Evolutionary conservation across 2,329 filamentous ascomycete genomes (phyloP).

Genomic region (Curvularia sp.): DNA sequence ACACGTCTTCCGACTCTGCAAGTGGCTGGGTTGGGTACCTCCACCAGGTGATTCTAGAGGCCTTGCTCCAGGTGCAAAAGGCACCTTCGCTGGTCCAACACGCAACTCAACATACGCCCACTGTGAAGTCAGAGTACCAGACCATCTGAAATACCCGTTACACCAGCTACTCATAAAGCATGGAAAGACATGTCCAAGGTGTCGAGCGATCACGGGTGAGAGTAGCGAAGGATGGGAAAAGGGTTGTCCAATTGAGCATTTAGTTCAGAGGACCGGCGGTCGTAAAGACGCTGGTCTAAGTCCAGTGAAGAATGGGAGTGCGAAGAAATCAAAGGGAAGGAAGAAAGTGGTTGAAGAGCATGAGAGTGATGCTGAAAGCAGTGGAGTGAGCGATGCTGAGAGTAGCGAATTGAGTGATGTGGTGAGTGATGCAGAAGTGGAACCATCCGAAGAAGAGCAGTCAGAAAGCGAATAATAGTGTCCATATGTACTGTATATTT

Average conservation of each 20-base stretch:
- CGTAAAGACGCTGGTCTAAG: conserved; percentile 53
- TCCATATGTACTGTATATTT: background rate
- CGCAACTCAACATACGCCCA: conserved; percentile 65
- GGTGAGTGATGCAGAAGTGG: conserved; percentile 37
- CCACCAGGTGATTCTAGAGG: conserved; percentile 47
- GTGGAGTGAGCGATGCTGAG: conserved; percentile 24
- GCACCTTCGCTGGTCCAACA: conserved; percentile 55
- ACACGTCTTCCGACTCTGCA: conserved; percentile 69
- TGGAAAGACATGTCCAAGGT: conserved; percentile 67
- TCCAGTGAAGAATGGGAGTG: conserved; percentile 25
- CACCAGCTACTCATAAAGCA: conserved; percentile 69
- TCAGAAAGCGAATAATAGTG: background rate
- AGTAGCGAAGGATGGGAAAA: conserved; percentile 69
- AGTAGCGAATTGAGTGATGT: conserved; percentile 34
- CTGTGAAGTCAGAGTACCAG: conserved; percentile 66
- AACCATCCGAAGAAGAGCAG: conserved; percentile 16
- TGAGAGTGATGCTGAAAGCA: conserved; percentile 38
- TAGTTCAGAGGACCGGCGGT: conserved; percentile 64
- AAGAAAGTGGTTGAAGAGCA: conserved; percentile 28
- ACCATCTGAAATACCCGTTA: conserved; percentile 68
- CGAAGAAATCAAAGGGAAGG: conserved; percentile 24
- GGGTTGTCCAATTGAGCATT: conserved; percentile 69
- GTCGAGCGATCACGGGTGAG: conserved; percentile 66
- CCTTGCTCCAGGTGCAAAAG: conserved; percentile 45
- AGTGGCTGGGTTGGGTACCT: conserved; percentile 69